Evolutionary conservation across 1,284 basidiomycete species (phyloP).

Genomic region (Rhodotorula sp.): DNA sequence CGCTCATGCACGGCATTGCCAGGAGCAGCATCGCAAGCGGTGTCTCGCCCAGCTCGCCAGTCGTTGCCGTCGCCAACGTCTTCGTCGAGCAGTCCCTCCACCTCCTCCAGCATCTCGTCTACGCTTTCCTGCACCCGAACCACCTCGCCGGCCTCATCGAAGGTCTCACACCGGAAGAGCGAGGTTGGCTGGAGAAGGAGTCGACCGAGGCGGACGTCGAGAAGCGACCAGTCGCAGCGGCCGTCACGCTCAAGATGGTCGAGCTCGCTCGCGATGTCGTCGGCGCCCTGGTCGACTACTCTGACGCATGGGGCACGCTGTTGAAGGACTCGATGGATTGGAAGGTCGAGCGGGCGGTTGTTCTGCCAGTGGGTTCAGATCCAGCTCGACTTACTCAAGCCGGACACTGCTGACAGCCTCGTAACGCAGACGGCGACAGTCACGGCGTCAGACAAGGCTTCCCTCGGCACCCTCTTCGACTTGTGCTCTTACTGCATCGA

Average conservation of each 20-base stretch:
- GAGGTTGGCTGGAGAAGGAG: constrained; percentile 57
- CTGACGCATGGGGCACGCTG: constrained; percentile 66
- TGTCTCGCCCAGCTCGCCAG: constrained; percentile 51
- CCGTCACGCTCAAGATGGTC: constrained; percentile 67
- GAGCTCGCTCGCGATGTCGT: constrained; percentile 66
- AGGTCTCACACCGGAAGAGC: constrained; percentile 73
- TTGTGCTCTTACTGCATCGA: constrained; percentile 69
- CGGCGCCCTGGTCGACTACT: constrained; percentile 67
- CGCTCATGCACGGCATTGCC: constrained; percentile 51
- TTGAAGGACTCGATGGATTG: constrained; percentile 66
- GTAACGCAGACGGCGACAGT: constrained; percentile 57
- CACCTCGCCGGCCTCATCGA: constrained; percentile 77
- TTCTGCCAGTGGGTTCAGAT: constrained; percentile 64
- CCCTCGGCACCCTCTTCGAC: constrained; percentile 73
- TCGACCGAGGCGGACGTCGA: constrained; percentile 59
- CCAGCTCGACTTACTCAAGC: neutral
- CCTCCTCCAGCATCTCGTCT: constrained; percentile 83
- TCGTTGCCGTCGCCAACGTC: constrained; percentile 12
- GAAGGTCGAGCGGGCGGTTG: constrained; percentile 63
- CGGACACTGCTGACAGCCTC: neutral
- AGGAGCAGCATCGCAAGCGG: neutral
- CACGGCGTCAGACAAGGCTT: constrained; percentile 69
- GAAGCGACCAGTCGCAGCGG: constrained; percentile 66
- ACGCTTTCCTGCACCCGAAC: constrained; percentile 84
- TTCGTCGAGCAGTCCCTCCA: constrained; percentile 54